These are phyloP conservation scores for Pleurotus giganteus DNA, from an alignment of 768 basidiomycete genomes.

Conservation along the genomic window DNA sequence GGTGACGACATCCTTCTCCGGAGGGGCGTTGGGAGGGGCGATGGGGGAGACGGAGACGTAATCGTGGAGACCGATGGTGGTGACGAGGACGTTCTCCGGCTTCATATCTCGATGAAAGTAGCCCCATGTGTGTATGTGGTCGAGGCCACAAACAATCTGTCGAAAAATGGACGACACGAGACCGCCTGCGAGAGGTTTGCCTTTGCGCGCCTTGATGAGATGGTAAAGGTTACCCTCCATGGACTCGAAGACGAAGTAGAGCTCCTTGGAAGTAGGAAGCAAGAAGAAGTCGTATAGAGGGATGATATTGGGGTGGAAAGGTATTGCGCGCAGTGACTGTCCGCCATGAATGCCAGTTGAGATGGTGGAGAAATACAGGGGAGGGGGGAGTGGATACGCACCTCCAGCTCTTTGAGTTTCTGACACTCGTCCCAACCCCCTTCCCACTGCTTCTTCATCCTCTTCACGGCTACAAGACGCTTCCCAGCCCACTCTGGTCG, in stretches of 20 bases:
- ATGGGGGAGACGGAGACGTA: constrained; percentile 80
- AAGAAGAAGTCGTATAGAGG: constrained; percentile 99
- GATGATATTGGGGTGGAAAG: constrained; percentile 96
- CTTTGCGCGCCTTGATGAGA: constrained; percentile 95
- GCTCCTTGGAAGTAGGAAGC: constrained; percentile 91
- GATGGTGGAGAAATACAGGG: constrained; percentile 13
- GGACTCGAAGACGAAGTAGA: constrained; percentile 99
- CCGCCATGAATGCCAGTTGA: constrained; percentile 15
- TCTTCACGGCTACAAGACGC: constrained; percentile 93
- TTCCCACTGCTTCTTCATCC: constrained; percentile 98
- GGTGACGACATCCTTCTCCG: constrained; percentile 92
- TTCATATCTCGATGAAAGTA: constrained; percentile 99
- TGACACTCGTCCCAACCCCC: constrained; percentile 98
- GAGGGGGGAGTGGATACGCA: constrained; percentile 32
- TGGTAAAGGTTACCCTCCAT: constrained; percentile 99
- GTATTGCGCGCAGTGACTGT: constrained; percentile 91
- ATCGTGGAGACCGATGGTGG: constrained; percentile 92
- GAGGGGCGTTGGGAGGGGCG: constrained; percentile 57
- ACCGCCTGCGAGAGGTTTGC: constrained; percentile 93
- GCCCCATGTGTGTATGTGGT: constrained; percentile 89
- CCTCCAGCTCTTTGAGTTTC: constrained; percentile 93
- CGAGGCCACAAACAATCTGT: constrained; percentile 86
- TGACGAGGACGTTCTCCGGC: constrained; percentile 97
- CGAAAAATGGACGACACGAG: constrained; percentile 93
- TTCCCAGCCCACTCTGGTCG: constrained; percentile 94